Evolutionary conservation across 2,329 filamentous ascomycete species (phyloP).

Genomic region (Microsporum audouinii): DNA sequence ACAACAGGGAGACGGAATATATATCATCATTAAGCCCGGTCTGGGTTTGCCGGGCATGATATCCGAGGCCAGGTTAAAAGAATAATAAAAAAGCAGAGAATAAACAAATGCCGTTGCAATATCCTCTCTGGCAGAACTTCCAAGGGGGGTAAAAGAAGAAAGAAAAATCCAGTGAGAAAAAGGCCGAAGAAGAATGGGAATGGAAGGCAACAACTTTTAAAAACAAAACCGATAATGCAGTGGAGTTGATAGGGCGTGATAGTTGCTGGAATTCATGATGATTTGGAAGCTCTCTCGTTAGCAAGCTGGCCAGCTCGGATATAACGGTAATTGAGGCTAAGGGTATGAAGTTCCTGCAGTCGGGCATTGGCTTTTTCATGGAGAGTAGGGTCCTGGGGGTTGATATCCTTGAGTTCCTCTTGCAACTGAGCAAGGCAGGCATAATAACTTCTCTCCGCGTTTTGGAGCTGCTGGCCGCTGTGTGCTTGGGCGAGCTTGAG

Average conservation of each 20-base stretch:
- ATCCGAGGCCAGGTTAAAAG: background rate
- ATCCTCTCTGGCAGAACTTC: background rate
- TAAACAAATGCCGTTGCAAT: background rate
- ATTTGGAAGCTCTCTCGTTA: constrained; percentile 16
- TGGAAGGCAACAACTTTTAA: background rate
- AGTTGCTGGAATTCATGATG: constrained; percentile 1
- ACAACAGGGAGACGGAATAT: background rate
- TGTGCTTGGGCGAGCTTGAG: constrained; percentile 26
- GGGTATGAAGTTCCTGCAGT: constrained; percentile 34
- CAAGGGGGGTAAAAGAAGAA: background rate
- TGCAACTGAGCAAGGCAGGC: constrained; percentile 31
- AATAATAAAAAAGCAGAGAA: background rate
- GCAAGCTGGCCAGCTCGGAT: constrained; percentile 33
- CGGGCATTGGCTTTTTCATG: constrained; percentile 36
- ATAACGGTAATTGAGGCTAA: constrained; percentile 33
- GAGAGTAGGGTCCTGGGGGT: constrained; percentile 30
- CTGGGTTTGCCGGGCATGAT: constrained; percentile 1
- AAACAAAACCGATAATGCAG: background rate
- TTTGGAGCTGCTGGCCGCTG: constrained; percentile 31
- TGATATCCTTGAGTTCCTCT: constrained; percentile 30
- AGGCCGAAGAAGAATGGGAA: background rate
- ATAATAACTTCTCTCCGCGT: constrained; percentile 33
- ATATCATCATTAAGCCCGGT: background rate
- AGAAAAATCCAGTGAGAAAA: background rate
- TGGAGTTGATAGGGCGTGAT: background rate